Base-by-base conservation (phyloP, 441 rosid species). In the Mallotus japonicus region DNA sequence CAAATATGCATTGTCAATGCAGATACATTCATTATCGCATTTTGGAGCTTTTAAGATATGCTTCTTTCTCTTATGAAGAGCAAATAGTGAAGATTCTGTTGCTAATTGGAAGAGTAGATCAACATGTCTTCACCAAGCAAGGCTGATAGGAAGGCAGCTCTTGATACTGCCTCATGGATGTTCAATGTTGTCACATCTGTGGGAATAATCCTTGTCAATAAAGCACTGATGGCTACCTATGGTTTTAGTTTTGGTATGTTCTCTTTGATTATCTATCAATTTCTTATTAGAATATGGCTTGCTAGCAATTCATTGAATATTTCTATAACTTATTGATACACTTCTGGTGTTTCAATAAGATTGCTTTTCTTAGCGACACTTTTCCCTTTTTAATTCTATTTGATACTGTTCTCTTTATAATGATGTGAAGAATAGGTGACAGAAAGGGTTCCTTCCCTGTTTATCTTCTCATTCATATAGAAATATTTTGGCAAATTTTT, bases 121-220 rank as follows among this genome's bases (percentile, higher is more conserved):
- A 86, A 63, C 61, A 92, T 90, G 99, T 76, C 87, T 78, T 83
- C 85, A 9, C 74, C 87, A 59, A 92, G 79, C 85, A 90, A 92
- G 76, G 86, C 88, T 60, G 90, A 95, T 67, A 86, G 63, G 81
- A 92, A 91, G 73, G 96, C 93, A 10, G 60, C 92, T 37, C 67
- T 85, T n/a, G 99, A 95, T 84, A 86, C 87, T 32, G 95, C 97
- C 54, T 87, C 99, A 65, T 95, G 99, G 99, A 78, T 91, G 78
- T 95, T 95, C 90, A 95, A 95, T 72, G 90, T 95, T 44, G 97
- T 95, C 73, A 90, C 98, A 14, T 95, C 99, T 60, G 99, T 95
- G 71, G 97, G 98, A 57, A 92, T 95, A 65, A 95, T 95, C 78
- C 87, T 95, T 22, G 97, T 93, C 70, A 95, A 93, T 79, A 95